These are phyloP conservation scores for Fomitiporia mediterranea DNA, from an alignment of 1,284 basidiomycete genomes.

Conservation along the genomic window DNA sequence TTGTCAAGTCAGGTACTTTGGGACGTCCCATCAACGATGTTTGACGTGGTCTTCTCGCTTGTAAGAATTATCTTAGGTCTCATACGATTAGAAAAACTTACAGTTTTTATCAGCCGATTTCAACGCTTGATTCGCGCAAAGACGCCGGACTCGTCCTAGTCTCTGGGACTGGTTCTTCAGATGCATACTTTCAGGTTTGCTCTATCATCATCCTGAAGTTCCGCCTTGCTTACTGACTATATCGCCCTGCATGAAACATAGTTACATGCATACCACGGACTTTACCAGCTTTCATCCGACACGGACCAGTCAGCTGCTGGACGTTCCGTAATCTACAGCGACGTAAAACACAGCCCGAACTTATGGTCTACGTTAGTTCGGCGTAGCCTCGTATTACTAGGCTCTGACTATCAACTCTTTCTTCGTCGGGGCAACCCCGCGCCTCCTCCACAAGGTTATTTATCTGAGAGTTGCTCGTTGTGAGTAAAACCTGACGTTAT, in stretches of 20 bases:
- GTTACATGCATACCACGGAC: slow-evolving; percentile 32
- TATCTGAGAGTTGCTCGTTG: too few species aligned
- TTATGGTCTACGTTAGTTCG: slow-evolving; percentile 60
- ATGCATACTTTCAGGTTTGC: slow-evolving; percentile 30
- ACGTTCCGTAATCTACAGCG: slow-evolving; percentile 58
- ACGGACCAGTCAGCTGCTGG: slow-evolving; percentile 32
- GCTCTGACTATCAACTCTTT: slow-evolving; percentile 59
- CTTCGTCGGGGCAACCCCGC: slow-evolving; percentile 45
- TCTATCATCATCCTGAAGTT: neutral
- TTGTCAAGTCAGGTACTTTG: slow-evolving; percentile 48
- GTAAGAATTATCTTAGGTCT: slow-evolving; percentile 27
- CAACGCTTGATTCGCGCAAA: neutral
- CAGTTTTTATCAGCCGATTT: slow-evolving; percentile 13
- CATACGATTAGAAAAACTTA: neutral
- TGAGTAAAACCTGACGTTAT: too few species aligned
- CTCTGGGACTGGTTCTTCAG: slow-evolving; percentile 23
- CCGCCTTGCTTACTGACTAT: neutral
- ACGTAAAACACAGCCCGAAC: slow-evolving; percentile 62
- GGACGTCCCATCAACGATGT: slow-evolving; percentile 57
- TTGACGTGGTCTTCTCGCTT: slow-evolving; percentile 49
- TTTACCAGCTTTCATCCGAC: slow-evolving; percentile 29
- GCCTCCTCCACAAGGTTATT: slow-evolving; percentile 25
- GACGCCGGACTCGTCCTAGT: slow-evolving; percentile 11
- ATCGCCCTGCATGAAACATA: slow-evolving; percentile 13
- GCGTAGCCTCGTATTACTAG: slow-evolving; percentile 56